A percentile compares a stretch with the other conserved stretches of the same genome.
phyloP scores from a whole-genome alignment of 345 rosid genomes.

The Gossypium ekmanianum region DNA sequence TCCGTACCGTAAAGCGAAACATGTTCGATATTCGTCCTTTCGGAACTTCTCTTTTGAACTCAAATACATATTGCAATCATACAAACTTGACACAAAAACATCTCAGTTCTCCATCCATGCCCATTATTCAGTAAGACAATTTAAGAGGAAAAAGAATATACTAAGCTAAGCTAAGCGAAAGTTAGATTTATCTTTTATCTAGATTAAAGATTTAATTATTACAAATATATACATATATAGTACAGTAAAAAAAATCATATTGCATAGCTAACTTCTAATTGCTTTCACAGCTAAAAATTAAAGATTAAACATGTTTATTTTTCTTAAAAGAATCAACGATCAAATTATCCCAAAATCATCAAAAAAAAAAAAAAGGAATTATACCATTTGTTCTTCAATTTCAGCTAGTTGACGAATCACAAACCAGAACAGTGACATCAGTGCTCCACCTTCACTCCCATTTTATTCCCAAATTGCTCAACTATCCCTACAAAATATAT shows the following conservation, averaged over 20 bases:
- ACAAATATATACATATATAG: not conserved
- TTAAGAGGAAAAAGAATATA: not conserved
- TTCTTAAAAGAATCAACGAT: not conserved
- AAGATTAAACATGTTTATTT: not conserved
- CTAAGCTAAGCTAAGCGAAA: not conserved
- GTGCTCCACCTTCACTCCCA: conserved; percentile 39
- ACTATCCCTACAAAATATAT: not conserved
- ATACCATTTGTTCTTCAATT: conserved; percentile 54
- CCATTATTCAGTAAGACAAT: not conserved
- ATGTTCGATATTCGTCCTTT: not conserved
- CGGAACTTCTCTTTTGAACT: not conserved
- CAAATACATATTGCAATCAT: not conserved
- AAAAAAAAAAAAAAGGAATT: not conserved
- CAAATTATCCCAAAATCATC: not conserved
- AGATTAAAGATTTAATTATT: not conserved
- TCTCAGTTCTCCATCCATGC: not conserved
- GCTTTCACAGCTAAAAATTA: too few species aligned
- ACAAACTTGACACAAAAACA: not conserved
- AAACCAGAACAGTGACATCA: conserved; percentile 60
- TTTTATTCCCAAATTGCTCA: conserved; percentile 14
- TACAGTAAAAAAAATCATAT: not conserved
- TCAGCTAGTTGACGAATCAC: conserved; percentile 56
- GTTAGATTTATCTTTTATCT: not conserved
- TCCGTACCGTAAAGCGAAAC: not conserved
- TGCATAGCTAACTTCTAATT: not conserved